Evolutionary conservation across 441 rosid genomes (phyloP), one percentile per base, ranked within the genome.

Genomic region (Mallotus repandus): DNA sequence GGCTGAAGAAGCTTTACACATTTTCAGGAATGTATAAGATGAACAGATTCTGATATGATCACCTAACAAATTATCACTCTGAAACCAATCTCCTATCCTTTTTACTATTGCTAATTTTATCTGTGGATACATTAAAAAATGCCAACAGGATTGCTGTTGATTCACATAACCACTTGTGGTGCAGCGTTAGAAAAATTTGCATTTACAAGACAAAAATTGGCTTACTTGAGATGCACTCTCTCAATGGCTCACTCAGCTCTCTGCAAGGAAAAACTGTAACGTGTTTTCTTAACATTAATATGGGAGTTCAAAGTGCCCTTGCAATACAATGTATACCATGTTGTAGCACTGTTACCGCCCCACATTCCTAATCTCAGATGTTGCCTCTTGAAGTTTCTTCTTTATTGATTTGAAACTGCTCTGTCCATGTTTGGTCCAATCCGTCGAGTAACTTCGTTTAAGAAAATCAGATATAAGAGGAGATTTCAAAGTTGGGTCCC

Each of bases 301-400:
- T 48, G n/a, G n/a, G 16, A 63, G 52, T 29, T 62, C 14, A 19
- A 52, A 22, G 41, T 48, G 6, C 10, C 57, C 35, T 65, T 45
- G 48, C 10, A 2, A 22, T 14, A 50, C 14, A 53, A 65, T 29
- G 32, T 29, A 38, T 38, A 53, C 16, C 58, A 22, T 16, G 62
- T 61, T 18, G 53, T 12, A 48, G 49, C 57, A 63, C 59, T 68
- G 74, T 86, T 79, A 89, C 88, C 96, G 87, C 63, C 85, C 85
- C 63, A 81, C 81, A 71, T 84, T 89, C 83, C 95, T 84, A 57
- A 91, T 84, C 56, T 88, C 98, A 19, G 93, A 84, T 55, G 94
- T 91, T 68, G 97, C 97, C 71, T 83, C 96, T 78, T 96, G 97
- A 77, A 96, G 80, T 82, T 83, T 90, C 86, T 89, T 89, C 84